A percentile compares a stretch with the other conserved stretches of the same genome.
These are phyloP conservation scores for Canavalia gladiata DNA, from an alignment of 306 rosid species.

Conservation along the genomic window DNA sequence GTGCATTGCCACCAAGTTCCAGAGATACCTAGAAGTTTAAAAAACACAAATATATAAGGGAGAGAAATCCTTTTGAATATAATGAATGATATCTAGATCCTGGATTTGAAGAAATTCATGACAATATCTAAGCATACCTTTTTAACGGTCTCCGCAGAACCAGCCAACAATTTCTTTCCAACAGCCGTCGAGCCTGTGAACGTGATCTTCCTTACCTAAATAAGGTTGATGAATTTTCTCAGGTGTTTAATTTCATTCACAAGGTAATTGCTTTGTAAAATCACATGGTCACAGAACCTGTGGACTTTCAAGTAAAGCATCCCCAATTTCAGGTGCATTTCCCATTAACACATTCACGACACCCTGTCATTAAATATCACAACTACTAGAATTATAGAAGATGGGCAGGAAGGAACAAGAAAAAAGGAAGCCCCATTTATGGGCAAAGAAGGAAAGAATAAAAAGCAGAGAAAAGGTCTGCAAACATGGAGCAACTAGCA, in stretches of 20 bases:
- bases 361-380: slow-evolving; percentile 68
- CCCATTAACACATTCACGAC: slow-evolving; percentile 97
- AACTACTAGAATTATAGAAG: slow-evolving; percentile 49
- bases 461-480: slow-evolving; percentile 16
- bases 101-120: slow-evolving; percentile 40
- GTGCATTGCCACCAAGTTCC: slow-evolving; percentile 99
- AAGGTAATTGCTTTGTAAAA: slow-evolving; percentile 44
- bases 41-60: background rate
- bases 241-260: slow-evolving; percentile 37
- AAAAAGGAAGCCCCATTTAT: slow-evolving; percentile 9
- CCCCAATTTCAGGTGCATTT: slow-evolving; percentile 88
- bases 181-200: slow-evolving; percentile 98
- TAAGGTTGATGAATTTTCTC: slow-evolving; percentile 39
- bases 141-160: slow-evolving; percentile 94
- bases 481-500: slow-evolving; percentile 23
- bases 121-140: slow-evolving; percentile 61
- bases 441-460: slow-evolving; percentile 25
- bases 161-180: slow-evolving; percentile 97
- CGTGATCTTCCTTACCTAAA: slow-evolving; percentile 94
- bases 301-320: slow-evolving; percentile 81
- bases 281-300: slow-evolving; percentile 63
- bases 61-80: slow-evolving; percentile 22
- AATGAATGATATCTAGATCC: slow-evolving; percentile 23
- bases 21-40: slow-evolving; percentile 75
- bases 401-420: background rate